Evolutionary conservation across 352 stramenopile genomes (phyloP).

Genomic region (Pythium rhizo-oryzae): DNA sequence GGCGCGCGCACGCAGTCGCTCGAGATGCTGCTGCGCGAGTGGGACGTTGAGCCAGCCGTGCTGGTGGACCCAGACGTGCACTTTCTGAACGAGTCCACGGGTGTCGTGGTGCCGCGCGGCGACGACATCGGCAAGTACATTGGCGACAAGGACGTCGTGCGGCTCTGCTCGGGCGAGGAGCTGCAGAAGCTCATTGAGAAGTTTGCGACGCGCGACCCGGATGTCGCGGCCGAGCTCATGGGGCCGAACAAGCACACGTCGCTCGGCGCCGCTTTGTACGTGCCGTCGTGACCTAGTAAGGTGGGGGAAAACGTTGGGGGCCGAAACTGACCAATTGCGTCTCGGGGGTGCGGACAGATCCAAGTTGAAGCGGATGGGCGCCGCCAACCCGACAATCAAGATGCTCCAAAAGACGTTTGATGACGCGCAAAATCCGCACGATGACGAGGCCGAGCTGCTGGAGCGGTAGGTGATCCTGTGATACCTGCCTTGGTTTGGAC

Average conservation of each 20-base stretch:
- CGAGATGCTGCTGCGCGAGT: slow-evolving; percentile 41
- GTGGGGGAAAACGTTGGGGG: too few relatives aligned
- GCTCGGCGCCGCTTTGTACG: slow-evolving; percentile 63
- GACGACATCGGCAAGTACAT: slow-evolving; percentile 67
- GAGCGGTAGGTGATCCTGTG: slow-evolving; percentile 34
- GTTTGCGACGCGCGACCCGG: slow-evolving; percentile 59
- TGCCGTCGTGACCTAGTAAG: not conserved
- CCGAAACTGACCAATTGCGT: not conserved
- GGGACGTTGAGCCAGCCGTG: slow-evolving; percentile 38
- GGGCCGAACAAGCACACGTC: slow-evolving; percentile 50
- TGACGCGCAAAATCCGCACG: slow-evolving; percentile 47
- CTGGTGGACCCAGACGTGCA: slow-evolving; percentile 37
- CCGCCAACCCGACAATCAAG: slow-evolving; percentile 68
- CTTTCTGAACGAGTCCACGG: slow-evolving; percentile 82
- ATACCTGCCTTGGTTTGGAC: too few relatives aligned
- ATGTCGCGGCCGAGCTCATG: slow-evolving; percentile 73
- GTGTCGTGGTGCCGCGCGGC: slow-evolving; percentile 55
- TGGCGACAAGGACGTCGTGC: slow-evolving; percentile 70
- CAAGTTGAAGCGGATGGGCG: slow-evolving; percentile 69
- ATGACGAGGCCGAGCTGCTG: slow-evolving; percentile 47
- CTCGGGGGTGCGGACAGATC: slow-evolving; percentile 34
- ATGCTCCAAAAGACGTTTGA: slow-evolving; percentile 76
- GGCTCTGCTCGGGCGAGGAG: slow-evolving; percentile 61
- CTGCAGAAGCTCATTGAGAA: slow-evolving; percentile 67
- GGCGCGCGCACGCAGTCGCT: slow-evolving; percentile 52